Evolutionary conservation across 208 protist genomes (phyloP).

Genomic region (Leishmania aethiopica): DNA sequence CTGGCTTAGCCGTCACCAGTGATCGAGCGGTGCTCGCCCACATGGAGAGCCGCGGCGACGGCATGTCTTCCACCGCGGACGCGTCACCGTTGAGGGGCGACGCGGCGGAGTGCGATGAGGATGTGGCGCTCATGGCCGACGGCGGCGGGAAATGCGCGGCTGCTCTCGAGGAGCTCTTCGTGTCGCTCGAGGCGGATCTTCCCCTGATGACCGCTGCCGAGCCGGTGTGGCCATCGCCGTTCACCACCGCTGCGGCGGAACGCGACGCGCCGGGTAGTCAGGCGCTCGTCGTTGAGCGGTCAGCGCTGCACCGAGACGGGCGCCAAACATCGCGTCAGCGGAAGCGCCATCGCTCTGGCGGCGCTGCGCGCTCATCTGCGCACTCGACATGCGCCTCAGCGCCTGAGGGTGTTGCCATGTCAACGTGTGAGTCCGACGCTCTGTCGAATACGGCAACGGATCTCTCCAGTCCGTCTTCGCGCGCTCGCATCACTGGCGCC

Average conservation of each 20-base stretch:
- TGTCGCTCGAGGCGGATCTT: constrained; percentile 17
- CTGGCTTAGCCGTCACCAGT: constrained; percentile 5
- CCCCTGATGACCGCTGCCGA: not conserved
- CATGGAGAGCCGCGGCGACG: not conserved
- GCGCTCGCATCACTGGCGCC: not conserved
- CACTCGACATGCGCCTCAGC: not conserved
- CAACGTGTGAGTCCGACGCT: not conserved
- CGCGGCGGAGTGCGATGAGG: constrained; percentile 3
- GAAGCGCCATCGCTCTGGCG: constrained; percentile 12
- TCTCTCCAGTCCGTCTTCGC: not conserved
- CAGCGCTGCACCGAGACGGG: constrained; percentile 9
- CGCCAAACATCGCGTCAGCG: not conserved
- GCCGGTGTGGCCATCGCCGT: not conserved
- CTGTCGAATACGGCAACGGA: no score
- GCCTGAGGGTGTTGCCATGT: not conserved
- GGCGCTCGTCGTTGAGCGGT: constrained; percentile 8
- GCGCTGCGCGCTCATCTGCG: no score
- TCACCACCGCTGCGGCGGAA: not conserved
- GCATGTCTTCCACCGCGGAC: not conserved
- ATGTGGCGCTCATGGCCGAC: not conserved
- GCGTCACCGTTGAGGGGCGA: not conserved
- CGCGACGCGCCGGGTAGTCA: not conserved
- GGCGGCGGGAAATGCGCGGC: not conserved
- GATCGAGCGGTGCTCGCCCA: constrained; percentile 12
- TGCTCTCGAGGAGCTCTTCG: constrained; percentile 20